Evolutionary conservation across 2,329 filamentous ascomycete genomes (phyloP).

Genomic region (Hypoxylon sp.): DNA sequence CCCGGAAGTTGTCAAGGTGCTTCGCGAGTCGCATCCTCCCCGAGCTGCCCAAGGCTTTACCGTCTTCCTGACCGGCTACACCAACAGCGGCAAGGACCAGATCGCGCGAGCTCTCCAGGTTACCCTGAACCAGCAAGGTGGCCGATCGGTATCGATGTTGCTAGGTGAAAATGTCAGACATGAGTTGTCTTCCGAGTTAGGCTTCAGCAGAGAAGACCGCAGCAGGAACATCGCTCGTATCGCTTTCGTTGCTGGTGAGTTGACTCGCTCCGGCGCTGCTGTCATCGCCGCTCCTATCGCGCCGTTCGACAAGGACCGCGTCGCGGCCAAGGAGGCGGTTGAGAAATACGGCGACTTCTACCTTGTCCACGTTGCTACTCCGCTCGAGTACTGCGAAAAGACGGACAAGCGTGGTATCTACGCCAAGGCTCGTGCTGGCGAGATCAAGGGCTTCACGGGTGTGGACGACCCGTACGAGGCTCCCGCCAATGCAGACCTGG

Average conservation of each 20-base stretch:
- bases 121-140: constrained; percentile 97
- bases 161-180: constrained; percentile 94
- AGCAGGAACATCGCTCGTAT: constrained; percentile 96
- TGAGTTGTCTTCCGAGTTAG: constrained; percentile 93
- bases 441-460: constrained; percentile 98
- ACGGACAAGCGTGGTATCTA: constrained; percentile 95
- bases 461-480: constrained; percentile 96
- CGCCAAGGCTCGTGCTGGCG: constrained; percentile 79
- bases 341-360: constrained; percentile 92
- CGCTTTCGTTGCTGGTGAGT: constrained; percentile 92
- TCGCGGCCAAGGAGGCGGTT: constrained; percentile 82
- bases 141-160: constrained; percentile 91
- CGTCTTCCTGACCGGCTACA: constrained; percentile 95
- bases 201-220: constrained; percentile 92
- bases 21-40: constrained; percentile 94
- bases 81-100: constrained; percentile 96
- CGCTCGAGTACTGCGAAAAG: constrained; percentile 91
- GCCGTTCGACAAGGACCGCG: constrained; percentile 82
- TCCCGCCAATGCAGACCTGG: constrained; percentile 81
- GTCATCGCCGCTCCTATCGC: constrained; percentile 98
- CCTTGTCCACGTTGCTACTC: constrained; percentile 92
- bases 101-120: constrained; percentile 95
- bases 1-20: constrained; percentile 95
- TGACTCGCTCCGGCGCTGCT: constrained; percentile 90
- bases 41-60: constrained; percentile 95